A percentile compares a stretch with the other conserved stretches of the same genome.
Conservation (phyloP, 108 stramenopile genomes). For the Fragilaria crotonensis region DNA sequence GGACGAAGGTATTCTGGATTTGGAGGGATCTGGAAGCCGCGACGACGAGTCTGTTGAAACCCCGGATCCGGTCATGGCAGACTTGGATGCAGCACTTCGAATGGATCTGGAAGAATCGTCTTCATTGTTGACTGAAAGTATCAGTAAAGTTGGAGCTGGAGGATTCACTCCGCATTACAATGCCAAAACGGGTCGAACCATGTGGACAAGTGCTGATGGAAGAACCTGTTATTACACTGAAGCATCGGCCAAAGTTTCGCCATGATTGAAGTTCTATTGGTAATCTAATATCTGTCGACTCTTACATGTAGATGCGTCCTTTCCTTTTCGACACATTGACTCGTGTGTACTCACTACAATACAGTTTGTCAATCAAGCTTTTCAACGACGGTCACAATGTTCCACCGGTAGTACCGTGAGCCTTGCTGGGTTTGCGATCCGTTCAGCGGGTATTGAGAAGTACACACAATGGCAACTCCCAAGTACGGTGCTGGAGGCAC, state of each 20-base stretch:
- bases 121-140: conserved; percentile 19
- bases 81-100: not conserved
- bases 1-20: conserved; percentile 65
- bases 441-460: too few relatives aligned
- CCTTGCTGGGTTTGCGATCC: too few relatives aligned
- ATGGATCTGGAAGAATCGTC: conserved; percentile 26
- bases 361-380: too few relatives aligned
- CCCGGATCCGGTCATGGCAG: conserved; percentile 8
- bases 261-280: not conserved
- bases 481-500: too few relatives aligned
- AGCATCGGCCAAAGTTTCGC: conserved; percentile 9
- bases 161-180: conserved; percentile 61
- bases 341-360: too few relatives aligned
- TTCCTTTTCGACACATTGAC: too few relatives aligned
- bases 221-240: conserved; percentile 35
- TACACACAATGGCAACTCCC: too few relatives aligned
- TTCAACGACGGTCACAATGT: too few relatives aligned
- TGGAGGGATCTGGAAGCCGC: not conserved
- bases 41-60: conserved; percentile 11
- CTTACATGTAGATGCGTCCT: too few relatives aligned
- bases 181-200: conserved; percentile 47
- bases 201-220: conserved; percentile 69
- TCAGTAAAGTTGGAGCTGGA: conserved; percentile 6
- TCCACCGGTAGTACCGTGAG: too few relatives aligned
- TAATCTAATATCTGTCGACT: conserved; percentile 6